Percentiles rank a stretch among this genome's conserved stretches.
These are phyloP conservation scores for Puccinia brachypodii DNA, from an alignment of 1,284 basidiomycete species.

Conservation along the genomic window DNA sequence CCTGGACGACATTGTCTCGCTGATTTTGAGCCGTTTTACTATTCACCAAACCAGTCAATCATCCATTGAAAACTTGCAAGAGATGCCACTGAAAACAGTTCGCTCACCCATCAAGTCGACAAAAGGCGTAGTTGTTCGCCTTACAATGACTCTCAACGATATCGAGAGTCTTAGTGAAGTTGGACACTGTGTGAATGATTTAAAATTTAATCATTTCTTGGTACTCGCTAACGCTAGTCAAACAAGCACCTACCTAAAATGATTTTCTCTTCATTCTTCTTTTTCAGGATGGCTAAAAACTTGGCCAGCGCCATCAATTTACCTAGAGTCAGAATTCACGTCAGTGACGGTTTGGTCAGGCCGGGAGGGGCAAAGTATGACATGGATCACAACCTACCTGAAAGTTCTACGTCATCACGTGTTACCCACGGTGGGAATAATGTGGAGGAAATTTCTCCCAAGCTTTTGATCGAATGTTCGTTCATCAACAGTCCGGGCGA, in stretches of 20 bases:
- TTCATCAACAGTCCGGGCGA: constrained; percentile 45
- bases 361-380: background rate
- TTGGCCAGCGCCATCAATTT: constrained; percentile 73
- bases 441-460: constrained; percentile 65
- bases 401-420: constrained; percentile 68
- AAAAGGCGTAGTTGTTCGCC: constrained; percentile 71
- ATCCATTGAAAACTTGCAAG: constrained; percentile 40
- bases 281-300: constrained; percentile 67
- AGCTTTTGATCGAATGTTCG: constrained; percentile 43
- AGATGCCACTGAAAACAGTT: constrained; percentile 48
- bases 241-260: constrained; percentile 64
- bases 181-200: constrained; percentile 49
- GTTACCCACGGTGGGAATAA: constrained; percentile 68
- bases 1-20: constrained; percentile 77
- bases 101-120: constrained; percentile 75
- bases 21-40: constrained; percentile 77
- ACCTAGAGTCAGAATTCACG: constrained; percentile 50
- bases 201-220: background rate
- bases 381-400: constrained; percentile 7
- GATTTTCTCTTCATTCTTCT: constrained; percentile 85
- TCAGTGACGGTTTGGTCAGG: background rate
- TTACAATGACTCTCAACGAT: constrained; percentile 84
- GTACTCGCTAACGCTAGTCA: constrained; percentile 55
- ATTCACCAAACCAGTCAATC: background rate
- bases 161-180: constrained; percentile 73